These are phyloP conservation scores for Exophiala oligosperma DNA, from an alignment of 2,329 filamentous ascomycete genomes.

Conservation along the genomic window DNA sequence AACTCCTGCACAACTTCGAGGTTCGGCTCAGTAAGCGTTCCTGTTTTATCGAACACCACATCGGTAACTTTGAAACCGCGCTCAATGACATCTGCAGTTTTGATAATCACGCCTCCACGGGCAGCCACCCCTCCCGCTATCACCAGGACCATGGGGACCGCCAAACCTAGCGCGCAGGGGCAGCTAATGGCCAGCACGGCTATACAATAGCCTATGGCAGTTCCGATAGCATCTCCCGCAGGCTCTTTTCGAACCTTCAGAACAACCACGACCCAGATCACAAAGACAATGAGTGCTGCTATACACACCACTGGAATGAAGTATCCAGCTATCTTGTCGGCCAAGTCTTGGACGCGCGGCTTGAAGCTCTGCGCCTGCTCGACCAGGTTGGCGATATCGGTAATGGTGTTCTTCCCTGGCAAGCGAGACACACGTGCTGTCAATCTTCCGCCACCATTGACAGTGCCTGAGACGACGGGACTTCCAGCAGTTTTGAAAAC, in stretches of 20 bases:
- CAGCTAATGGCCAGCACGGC: constrained; percentile 74
- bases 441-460: constrained; percentile 57
- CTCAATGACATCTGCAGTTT: constrained; percentile 65
- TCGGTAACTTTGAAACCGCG: constrained; percentile 61
- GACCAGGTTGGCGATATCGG: constrained; percentile 66
- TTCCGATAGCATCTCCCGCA: constrained; percentile 52
- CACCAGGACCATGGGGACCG: constrained; percentile 76
- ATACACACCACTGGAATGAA: constrained; percentile 67
- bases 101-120: constrained; percentile 66
- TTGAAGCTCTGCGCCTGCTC: constrained; percentile 69
- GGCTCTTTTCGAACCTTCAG: constrained; percentile 37
- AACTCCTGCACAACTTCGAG: constrained; percentile 40
- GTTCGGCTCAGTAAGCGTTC: constrained; percentile 67
- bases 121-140: constrained; percentile 70
- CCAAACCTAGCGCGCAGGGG: constrained; percentile 73
- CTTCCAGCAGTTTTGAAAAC: constrained; percentile 59
- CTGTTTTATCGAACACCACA: constrained; percentile 79
- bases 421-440: constrained; percentile 58
- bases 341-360: constrained; percentile 66
- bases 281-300: constrained; percentile 60
- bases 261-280: constrained; percentile 64
- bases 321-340: constrained; percentile 65
- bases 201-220: constrained; percentile 70
- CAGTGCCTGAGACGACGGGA: constrained; percentile 62
- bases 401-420: constrained; percentile 72